Evolutionary conservation across 371 early-diverging fungal species (phyloP).

Genomic region (Mortierella sp.): DNA sequence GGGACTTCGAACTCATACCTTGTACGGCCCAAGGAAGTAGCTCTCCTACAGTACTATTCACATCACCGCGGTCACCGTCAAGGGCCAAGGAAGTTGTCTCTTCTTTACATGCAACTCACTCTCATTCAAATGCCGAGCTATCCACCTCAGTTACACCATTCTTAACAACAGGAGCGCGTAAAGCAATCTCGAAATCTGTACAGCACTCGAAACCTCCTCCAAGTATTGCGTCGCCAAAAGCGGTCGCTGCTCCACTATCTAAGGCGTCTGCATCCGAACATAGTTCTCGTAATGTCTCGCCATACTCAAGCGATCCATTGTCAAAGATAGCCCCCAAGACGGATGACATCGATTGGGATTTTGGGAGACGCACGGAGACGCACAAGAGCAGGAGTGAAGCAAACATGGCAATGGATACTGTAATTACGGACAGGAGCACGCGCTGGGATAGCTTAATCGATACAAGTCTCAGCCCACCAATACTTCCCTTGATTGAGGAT

Average conservation of each 20-base stretch:
- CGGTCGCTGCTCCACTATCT: neutral
- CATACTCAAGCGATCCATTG: conserved; percentile 14
- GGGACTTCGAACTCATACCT: conserved; percentile 33
- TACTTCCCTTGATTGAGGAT: neutral
- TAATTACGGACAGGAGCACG: neutral
- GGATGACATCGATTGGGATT: neutral
- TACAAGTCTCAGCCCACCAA: conserved; percentile 29
- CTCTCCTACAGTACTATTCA: conserved; percentile 4
- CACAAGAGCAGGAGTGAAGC: neutral
- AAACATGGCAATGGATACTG: neutral
- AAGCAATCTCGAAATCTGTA: too few species aligned
- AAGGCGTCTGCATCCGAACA: neutral
- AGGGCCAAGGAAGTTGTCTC: neutral
- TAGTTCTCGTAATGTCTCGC: conserved; percentile 10
- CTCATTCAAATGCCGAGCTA: neutral
- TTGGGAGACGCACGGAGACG: neutral
- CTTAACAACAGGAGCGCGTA: neutral
- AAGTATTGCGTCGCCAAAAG: neutral
- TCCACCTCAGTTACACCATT: neutral
- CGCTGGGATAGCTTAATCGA: conserved; percentile 12
- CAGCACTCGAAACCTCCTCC: neutral
- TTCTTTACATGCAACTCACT: neutral
- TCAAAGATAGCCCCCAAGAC: neutral
- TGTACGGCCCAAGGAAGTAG: neutral
- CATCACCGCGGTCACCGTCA: conserved; percentile 6